A percentile compares a stretch with the other conserved stretches of the same genome.
Conservation (phyloP, 2,329 filamentous ascomycete species). For the Macrophomina tecta region DNA sequence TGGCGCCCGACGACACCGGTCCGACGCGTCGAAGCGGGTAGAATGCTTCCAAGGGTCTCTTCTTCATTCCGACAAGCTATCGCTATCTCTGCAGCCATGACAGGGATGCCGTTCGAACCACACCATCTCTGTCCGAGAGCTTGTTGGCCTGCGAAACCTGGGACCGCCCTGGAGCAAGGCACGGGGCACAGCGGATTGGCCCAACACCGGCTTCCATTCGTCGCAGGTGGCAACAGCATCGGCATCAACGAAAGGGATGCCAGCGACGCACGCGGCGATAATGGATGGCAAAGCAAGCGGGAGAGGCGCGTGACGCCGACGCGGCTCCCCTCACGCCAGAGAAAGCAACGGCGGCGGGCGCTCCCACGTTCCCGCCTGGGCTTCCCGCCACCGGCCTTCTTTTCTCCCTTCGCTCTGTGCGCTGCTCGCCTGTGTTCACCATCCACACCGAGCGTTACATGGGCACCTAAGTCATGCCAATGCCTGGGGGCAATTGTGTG, state of each 20-base stretch:
- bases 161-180: conserved; percentile 21
- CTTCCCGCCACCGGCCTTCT: conserved; percentile 14
- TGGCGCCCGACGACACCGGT: background rate
- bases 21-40: background rate
- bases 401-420: conserved; percentile 12
- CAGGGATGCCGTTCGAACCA: conserved; percentile 11
- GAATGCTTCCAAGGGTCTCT: background rate
- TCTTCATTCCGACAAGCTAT: background rate
- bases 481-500: background rate
- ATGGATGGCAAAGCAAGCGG: background rate
- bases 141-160: conserved; percentile 5
- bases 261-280: background rate
- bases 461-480: background rate
- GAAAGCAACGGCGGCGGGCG: background rate
- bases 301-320: background rate
- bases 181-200: conserved; percentile 8
- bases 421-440: background rate
- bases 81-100: background rate
- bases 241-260: background rate
- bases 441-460: conserved; percentile 5
- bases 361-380: background rate
- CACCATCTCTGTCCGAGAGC: conserved; percentile 1
- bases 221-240: background rate
- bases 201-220: background rate
- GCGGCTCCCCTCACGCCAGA: conserved; percentile 1